Conservation (phyloP, 1,284 basidiomycete genomes). For the Heterobasidion parviporum region DNA sequence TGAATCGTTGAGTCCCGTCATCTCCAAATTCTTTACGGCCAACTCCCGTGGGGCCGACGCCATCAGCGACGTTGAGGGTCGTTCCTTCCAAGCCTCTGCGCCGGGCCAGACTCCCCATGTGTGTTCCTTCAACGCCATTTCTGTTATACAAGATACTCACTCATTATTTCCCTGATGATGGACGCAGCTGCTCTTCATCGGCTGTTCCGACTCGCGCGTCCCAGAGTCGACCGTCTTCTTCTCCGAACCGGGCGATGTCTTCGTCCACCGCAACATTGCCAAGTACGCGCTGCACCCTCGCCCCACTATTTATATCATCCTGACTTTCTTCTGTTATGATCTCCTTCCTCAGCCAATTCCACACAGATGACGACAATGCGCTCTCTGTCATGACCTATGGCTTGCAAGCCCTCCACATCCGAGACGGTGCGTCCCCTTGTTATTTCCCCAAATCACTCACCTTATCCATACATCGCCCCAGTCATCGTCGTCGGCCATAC, state of each 20-base stretch:
- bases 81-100: too few relatives aligned
- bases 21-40: constrained; percentile 39
- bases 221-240: constrained; percentile 30
- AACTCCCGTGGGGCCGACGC: constrained; percentile 59
- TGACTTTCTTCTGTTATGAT: too few relatives aligned
- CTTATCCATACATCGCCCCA: too few relatives aligned
- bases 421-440: constrained; percentile 60
- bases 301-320: too few relatives aligned
- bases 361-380: constrained; percentile 69
- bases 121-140: too few relatives aligned
- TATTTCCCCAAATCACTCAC: too few relatives aligned
- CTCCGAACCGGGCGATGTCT: constrained; percentile 38
- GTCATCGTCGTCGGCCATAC: constrained; percentile 81
- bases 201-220: constrained; percentile 42
- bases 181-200: constrained; percentile 44
- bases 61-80: constrained; percentile 42
- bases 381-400: constrained; percentile 80
- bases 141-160: too few relatives aligned
- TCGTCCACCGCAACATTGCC: constrained; percentile 44
- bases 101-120: constrained; percentile 53
- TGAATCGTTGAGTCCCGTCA: constrained; percentile 17
- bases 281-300: too few relatives aligned
- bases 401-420: constrained; percentile 68
- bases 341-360: too few relatives aligned
- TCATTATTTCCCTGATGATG: too few relatives aligned